phyloP scores from a whole-genome alignment of 345 rosid genomes.

The Rhodamnia rubescens region DNA sequence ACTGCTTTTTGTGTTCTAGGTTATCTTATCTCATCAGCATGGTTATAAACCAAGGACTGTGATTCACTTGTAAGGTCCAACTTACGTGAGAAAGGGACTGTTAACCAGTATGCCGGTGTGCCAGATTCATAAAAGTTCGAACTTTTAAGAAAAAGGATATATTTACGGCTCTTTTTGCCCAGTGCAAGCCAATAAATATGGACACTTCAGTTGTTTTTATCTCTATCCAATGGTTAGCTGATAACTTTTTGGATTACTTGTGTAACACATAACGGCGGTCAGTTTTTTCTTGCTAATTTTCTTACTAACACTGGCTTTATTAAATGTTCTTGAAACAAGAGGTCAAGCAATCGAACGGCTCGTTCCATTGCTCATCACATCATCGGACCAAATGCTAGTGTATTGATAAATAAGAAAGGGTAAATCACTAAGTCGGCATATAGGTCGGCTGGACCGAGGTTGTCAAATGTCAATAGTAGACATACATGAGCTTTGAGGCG shows the following conservation, averaged over 20 bases:
- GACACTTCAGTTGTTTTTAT: not conserved
- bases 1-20: not conserved
- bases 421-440: not conserved
- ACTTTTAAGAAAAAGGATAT: not conserved
- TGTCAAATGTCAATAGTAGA: not conserved
- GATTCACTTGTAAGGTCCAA: not conserved
- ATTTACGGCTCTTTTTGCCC: not conserved
- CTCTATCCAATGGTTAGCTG: not conserved
- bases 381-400: not conserved
- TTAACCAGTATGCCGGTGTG: not conserved
- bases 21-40: not conserved
- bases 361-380: not conserved
- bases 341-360: not conserved
- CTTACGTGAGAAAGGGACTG: not conserved
- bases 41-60: not conserved
- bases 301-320: not conserved
- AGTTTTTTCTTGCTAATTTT: not conserved
- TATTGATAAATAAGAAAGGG: not conserved
- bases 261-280: not conserved
- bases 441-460: not conserved
- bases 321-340: not conserved
- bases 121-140: not conserved
- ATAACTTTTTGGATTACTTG: not conserved
- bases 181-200: not conserved
- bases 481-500: not conserved